Conservation (phyloP, 169 alveolate species). For the Plasmodium yoelii region DNA sequence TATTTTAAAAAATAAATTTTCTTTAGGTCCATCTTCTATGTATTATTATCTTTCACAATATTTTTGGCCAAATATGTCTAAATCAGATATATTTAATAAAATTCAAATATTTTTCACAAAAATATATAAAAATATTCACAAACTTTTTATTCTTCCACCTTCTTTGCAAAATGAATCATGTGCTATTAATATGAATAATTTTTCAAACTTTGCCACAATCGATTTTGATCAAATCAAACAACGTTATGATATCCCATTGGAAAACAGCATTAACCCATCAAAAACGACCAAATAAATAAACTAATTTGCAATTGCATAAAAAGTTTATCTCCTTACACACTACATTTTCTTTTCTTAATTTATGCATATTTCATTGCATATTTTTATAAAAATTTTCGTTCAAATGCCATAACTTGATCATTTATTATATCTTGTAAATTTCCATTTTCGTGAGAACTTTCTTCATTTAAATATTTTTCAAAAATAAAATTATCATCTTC, state of each 20-base stretch:
- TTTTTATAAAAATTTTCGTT: slow-evolving; percentile 49
- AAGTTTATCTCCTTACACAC: too few species aligned
- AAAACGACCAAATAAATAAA: too few species aligned
- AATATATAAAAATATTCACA: slow-evolving; percentile 39
- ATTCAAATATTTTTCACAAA: slow-evolving; percentile 44
- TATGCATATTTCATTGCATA: not conserved
- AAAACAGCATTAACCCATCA: too few species aligned
- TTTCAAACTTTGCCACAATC: slow-evolving; percentile 23
- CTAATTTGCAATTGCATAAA: too few species aligned
- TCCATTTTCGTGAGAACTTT: slow-evolving; percentile 5
- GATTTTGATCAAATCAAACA: slow-evolving; percentile 13
- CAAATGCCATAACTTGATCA: slow-evolving; percentile 45
- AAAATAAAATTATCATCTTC: slow-evolving; percentile 63
- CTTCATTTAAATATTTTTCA: slow-evolving; percentile 59
- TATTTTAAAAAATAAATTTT: slow-evolving; percentile 52
- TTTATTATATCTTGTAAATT: slow-evolving; percentile 56
- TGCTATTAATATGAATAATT: slow-evolving; percentile 13
- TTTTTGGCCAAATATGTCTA: slow-evolving; percentile 43
- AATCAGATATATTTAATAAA: slow-evolving; percentile 18
- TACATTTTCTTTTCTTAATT: too few species aligned
- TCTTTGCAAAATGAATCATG: slow-evolving; percentile 39
- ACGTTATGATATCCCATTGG: too few species aligned
- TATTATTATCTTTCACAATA: slow-evolving; percentile 37
- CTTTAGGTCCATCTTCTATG: slow-evolving; percentile 68
- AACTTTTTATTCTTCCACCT: slow-evolving; percentile 65